phyloP scores from a whole-genome alignment of 139 green algal genomes.

The Asterochloris erici region DNA sequence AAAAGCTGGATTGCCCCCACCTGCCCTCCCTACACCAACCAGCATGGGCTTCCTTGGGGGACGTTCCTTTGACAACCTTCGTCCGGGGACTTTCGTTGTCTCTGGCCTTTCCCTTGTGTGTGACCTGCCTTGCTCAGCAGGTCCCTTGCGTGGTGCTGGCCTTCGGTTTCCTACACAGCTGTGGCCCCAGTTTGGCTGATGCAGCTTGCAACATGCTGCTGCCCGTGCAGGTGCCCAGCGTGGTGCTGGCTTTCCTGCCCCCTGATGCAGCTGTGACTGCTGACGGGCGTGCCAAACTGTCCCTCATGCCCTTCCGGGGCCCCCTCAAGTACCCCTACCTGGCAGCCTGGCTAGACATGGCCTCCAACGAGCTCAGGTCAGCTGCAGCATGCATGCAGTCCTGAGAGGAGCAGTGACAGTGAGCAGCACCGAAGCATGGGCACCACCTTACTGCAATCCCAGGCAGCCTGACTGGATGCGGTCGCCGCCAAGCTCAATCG shows the following conservation, averaged over 20 bases:
- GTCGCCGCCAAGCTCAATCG: too few relatives aligned
- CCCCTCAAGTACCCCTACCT: constrained; percentile 18
- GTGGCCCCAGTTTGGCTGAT: too few relatives aligned
- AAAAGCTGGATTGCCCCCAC: too few relatives aligned
- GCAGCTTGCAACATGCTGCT: too few relatives aligned
- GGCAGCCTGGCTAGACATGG: constrained; percentile 4
- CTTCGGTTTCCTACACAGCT: not conserved
- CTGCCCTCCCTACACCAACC: too few relatives aligned
- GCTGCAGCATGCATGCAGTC: not conserved
- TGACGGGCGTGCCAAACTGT: constrained; percentile 10
- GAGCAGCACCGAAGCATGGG: not conserved
- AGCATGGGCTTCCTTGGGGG: too few relatives aligned
- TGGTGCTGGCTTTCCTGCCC: constrained; percentile 1
- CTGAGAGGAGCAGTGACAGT: not conserved
- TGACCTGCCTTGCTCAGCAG: not conserved
- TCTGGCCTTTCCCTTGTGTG: not conserved
- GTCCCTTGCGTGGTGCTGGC: constrained; percentile 1
- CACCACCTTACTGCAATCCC: too few relatives aligned
- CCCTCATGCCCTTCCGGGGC: constrained; percentile 10
- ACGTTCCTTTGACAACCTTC: too few relatives aligned
- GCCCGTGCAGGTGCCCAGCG: not conserved
- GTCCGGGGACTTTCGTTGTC: too few relatives aligned
- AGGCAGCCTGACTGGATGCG: too few relatives aligned
- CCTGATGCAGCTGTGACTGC: not conserved
- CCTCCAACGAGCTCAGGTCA: not conserved